A percentile compares a stretch with the other conserved stretches of the same genome.
Evolutionary conservation across 805 yeast species (phyloP).

Genomic region (Allodekkera sacchari): DNA sequence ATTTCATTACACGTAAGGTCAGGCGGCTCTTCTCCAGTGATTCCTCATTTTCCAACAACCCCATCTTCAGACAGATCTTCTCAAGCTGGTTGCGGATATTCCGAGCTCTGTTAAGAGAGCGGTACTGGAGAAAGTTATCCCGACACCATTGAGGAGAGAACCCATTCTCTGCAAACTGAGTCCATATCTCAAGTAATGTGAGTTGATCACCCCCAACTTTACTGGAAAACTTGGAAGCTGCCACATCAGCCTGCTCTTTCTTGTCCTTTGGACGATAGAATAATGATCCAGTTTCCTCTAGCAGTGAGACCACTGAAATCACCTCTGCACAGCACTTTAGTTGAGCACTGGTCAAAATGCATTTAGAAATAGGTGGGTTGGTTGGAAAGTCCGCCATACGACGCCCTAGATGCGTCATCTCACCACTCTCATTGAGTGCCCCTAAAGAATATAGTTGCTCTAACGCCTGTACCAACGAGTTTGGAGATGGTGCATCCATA

Average conservation of each 20-base stretch:
- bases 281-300: constrained; percentile 67
- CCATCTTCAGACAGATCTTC: constrained; percentile 47
- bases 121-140: constrained; percentile 73
- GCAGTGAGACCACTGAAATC: constrained; percentile 70
- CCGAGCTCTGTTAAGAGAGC: constrained; percentile 57
- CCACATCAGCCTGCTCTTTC: constrained; percentile 56
- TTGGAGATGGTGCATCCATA: constrained; percentile 80
- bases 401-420: constrained; percentile 67
- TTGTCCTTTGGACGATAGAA: constrained; percentile 66
- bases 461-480: constrained; percentile 63
- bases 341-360: constrained; percentile 53
- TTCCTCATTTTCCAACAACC: constrained; percentile 25
- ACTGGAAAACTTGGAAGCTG: constrained; percentile 45
- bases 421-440: constrained; percentile 75
- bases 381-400: constrained; percentile 89
- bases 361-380: constrained; percentile 83
- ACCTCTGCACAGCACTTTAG: constrained; percentile 60
- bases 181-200: constrained; percentile 63
- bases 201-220: constrained; percentile 67
- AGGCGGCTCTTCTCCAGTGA: constrained; percentile 18
- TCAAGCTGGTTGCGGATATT: constrained; percentile 67
- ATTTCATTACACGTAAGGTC: constrained; percentile 35
- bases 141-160: constrained; percentile 75
- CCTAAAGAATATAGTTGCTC: constrained; percentile 81
- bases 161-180: constrained; percentile 65